Percentiles rank a stretch among this genome's conserved stretches.
Evolutionary conservation across 768 basidiomycete species (phyloP).

Genomic region (Sistotremastrum suecicum): DNA sequence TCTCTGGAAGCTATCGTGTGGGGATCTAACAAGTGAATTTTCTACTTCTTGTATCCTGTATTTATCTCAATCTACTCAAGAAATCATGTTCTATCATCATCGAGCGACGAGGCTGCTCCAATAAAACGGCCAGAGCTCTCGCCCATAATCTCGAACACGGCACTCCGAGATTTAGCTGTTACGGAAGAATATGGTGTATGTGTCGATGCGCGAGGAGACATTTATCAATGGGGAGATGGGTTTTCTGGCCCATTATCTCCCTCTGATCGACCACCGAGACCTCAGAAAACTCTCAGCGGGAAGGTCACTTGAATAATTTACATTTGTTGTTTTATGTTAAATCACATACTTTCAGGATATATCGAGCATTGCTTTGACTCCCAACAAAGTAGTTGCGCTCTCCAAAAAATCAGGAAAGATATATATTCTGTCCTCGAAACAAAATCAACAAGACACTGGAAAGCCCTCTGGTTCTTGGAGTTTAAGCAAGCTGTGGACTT

Average conservation of each 20-base stretch:
- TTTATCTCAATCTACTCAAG: conserved; percentile 17
- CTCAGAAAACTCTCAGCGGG: conserved; percentile 34
- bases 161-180: conserved; percentile 59
- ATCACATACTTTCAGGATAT: too few species aligned
- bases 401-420: conserved; percentile 56
- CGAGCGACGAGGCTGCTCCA: conserved; percentile 21
- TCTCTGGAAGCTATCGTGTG: conserved; percentile 43
- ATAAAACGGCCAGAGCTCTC: conserved; percentile 37
- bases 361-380: conserved; percentile 8
- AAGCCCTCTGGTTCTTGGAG: conserved; percentile 43
- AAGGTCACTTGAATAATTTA: conserved; percentile 30
- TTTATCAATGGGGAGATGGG: conserved; percentile 72
- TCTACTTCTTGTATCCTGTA: not conserved
- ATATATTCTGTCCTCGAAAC: conserved; percentile 46
- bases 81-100: conserved; percentile 30
- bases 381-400: conserved; percentile 51
- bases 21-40: conserved; percentile 59
- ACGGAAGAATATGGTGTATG: conserved; percentile 58
- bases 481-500: conserved; percentile 39
- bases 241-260: conserved; percentile 27
- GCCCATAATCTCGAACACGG: conserved; percentile 49
- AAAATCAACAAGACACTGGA: conserved; percentile 37
- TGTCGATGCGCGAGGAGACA: conserved; percentile 65
- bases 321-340: too few species aligned
- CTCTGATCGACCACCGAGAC: conserved; percentile 10